A percentile compares a stretch with the other conserved stretches of the same genome.
Evolutionary conservation across 2,329 filamentous ascomycete species (phyloP).

Genomic region (Fusarium fujikuroi): DNA sequence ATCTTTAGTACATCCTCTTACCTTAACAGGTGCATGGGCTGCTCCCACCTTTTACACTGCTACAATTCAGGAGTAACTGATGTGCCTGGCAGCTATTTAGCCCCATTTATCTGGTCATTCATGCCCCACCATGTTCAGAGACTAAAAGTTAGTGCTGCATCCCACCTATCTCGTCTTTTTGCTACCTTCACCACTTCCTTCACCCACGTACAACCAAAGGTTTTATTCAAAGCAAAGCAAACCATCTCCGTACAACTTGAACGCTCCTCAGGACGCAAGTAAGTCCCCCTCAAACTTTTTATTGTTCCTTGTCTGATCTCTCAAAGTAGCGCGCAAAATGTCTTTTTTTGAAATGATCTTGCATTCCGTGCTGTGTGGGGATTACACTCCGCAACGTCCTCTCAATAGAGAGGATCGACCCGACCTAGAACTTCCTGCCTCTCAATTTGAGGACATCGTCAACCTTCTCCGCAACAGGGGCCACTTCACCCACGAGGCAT

Average conservation of each 20-base stretch:
- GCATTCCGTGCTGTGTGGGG: too few relatives aligned
- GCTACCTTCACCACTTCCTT: not conserved
- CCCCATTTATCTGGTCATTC: not conserved
- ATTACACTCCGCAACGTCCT: not conserved
- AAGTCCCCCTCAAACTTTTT: not conserved
- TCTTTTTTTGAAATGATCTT: too few relatives aligned
- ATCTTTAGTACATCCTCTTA: rapidly evolving
- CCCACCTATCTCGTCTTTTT: not conserved
- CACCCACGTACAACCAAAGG: not conserved
- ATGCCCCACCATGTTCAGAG: not conserved
- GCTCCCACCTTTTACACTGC: not conserved
- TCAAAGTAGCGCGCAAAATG: not conserved
- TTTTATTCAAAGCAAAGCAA: not conserved
- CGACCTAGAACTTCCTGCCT: rapidly evolving
- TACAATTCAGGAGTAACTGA: not conserved
- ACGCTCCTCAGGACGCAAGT: not conserved
- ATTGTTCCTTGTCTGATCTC: not conserved
- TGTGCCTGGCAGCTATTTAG: not conserved
- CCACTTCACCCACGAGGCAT: not conserved
- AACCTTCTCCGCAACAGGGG: not conserved
- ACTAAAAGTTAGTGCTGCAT: not conserved
- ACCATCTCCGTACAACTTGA: not conserved
- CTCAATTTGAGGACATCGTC: rapidly evolving
- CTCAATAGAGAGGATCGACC: rapidly evolving
- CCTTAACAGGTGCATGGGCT: not conserved